These are phyloP conservation scores for Coemansia sp. DNA, from an alignment of 192 early-diverging fungal species.

Conservation along the genomic window DNA sequence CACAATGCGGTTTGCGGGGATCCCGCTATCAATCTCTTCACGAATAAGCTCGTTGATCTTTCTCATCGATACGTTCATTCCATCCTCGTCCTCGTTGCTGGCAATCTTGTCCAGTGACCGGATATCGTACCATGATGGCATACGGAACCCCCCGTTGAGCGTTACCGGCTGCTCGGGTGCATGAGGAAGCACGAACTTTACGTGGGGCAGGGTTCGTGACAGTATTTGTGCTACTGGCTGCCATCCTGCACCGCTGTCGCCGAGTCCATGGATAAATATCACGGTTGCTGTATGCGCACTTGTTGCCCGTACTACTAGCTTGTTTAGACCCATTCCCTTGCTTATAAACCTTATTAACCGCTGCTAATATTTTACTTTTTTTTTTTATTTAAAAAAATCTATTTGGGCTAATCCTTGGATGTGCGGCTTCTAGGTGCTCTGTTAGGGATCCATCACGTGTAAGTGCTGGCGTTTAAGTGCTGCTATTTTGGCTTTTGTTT, in stretches of 20 bases:
- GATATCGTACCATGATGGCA: constrained; percentile 95
- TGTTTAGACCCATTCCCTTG: constrained; percentile 41
- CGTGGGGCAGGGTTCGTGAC: constrained; percentile 61
- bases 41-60: constrained; percentile 61
- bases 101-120: constrained; percentile 50
- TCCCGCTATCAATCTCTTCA: constrained; percentile 74
- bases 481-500: too few species aligned
- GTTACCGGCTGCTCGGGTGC: constrained; percentile 69
- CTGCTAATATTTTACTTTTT: too few species aligned
- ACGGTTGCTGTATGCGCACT: constrained; percentile 73
- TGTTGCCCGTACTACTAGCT: constrained; percentile 50
- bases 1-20: constrained; percentile 79
- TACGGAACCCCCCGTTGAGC: constrained; percentile 75
- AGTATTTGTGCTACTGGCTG: constrained; percentile 32
- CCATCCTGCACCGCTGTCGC: constrained; percentile 66
- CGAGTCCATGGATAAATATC: constrained; percentile 78
- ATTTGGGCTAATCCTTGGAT: too few species aligned
- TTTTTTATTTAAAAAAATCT: too few species aligned
- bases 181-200: constrained; percentile 90
- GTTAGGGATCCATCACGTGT: too few species aligned
- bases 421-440: too few species aligned
- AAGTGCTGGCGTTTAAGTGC: too few species aligned
- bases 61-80: constrained; percentile 63
- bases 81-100: constrained; percentile 65
- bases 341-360: too few species aligned